Conservation (phyloP, 805 yeast genomes). For the Millerago galiae region DNA sequence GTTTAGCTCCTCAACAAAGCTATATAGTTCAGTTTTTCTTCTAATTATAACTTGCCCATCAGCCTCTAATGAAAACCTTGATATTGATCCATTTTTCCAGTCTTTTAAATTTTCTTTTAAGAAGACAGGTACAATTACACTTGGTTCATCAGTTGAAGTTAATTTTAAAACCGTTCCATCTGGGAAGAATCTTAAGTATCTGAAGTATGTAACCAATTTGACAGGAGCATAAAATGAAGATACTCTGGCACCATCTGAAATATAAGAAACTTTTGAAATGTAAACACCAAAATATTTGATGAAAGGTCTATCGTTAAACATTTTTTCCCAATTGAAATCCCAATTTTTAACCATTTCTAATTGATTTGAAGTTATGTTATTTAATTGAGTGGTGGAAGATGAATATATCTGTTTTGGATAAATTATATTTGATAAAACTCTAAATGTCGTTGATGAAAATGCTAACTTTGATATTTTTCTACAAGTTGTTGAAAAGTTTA, state of each 20-base stretch:
- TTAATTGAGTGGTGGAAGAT: constrained; percentile 32
- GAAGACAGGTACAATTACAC: constrained; percentile 53
- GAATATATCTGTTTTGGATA: constrained; percentile 52
- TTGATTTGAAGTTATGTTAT: constrained; percentile 30
- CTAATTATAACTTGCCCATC: constrained; percentile 46
- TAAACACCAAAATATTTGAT: constrained; percentile 79
- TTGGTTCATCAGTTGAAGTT: constrained; percentile 69
- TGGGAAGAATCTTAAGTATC: constrained; percentile 75
- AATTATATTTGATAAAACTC: constrained; percentile 40
- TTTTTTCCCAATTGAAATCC: constrained; percentile 31
- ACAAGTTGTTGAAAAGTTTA: constrained; percentile 54
- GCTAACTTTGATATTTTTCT: constrained; percentile 49
- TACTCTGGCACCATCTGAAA: constrained; percentile 73
- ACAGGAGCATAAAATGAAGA: constrained; percentile 67
- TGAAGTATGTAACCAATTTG: constrained; percentile 78
- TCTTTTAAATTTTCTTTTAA: constrained; percentile 27
- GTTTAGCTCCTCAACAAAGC: constrained; percentile 56
- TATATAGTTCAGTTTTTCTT: constrained; percentile 55
- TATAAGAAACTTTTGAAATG: constrained; percentile 77
- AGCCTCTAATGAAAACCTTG: constrained; percentile 42
- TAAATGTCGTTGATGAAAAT: constrained; percentile 47
- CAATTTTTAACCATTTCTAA: constrained; percentile 33
- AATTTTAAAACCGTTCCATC: constrained; percentile 71
- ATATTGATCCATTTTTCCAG: constrained; percentile 27
- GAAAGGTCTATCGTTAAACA: constrained; percentile 58